phyloP scores from a whole-genome alignment of 2,329 filamentous ascomycete species.

The Scedosporium dehoogii region DNA sequence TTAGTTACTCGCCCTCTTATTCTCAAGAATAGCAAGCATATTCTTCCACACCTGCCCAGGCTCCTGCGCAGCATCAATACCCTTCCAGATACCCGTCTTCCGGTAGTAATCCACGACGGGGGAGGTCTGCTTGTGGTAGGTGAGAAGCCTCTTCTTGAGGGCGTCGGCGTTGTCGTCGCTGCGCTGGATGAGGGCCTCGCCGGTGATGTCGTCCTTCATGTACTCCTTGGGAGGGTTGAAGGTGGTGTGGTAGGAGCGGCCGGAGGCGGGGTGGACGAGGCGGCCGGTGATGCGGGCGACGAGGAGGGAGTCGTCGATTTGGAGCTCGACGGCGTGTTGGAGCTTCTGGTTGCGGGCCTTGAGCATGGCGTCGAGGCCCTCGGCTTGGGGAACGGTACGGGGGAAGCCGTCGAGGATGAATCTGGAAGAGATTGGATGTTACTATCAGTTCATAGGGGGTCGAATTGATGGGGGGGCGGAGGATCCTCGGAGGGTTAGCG shows the following conservation, averaged over 20 bases:
- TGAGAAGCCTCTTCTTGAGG: conserved; percentile 85
- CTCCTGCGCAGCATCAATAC: conserved; percentile 91
- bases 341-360: conserved; percentile 66
- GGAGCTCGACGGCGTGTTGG: conserved; percentile 90
- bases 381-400: conserved; percentile 87
- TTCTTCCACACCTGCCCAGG: conserved; percentile 94
- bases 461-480: neutral
- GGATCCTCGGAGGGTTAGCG: neutral
- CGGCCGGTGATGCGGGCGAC: conserved; percentile 95
- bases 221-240: conserved; percentile 94
- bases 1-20: conserved; percentile 30
- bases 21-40: conserved; percentile 73
- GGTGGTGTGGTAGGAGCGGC: conserved; percentile 93
- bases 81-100: conserved; percentile 93
- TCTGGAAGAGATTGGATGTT: conserved; percentile 32
- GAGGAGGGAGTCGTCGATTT: conserved; percentile 90
- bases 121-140: conserved; percentile 88
- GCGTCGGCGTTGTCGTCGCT: conserved; percentile 96
- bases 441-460: neutral
- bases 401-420: conserved; percentile 99
- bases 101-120: conserved; percentile 96
- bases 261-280: conserved; percentile 88
- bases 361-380: conserved; percentile 92
- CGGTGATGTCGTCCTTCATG: conserved; percentile 96
- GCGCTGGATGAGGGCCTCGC: conserved; percentile 91